Conservation (phyloP, 768 basidiomycete genomes). For the Tephrocybe sp. region DNA sequence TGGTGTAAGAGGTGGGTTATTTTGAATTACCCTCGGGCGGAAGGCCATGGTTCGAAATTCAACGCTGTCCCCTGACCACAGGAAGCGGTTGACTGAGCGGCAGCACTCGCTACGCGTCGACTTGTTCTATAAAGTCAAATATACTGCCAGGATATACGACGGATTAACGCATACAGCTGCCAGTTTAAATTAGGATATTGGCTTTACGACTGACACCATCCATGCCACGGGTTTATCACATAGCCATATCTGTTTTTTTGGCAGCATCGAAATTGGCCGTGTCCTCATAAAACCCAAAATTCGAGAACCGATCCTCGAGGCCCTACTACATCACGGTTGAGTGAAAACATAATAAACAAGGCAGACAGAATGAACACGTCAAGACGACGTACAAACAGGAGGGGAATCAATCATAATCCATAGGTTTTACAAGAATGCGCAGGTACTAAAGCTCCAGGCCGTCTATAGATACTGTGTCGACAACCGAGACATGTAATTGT, state of each 20-base stretch:
- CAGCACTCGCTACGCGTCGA: too few relatives aligned
- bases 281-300: neutral
- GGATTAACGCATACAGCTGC: neutral
- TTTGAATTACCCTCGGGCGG: neutral
- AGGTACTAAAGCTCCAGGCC: neutral
- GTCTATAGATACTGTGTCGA: neutral
- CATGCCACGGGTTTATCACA: neutral
- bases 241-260: neutral
- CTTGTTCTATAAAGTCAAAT: too few relatives aligned
- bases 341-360: neutral
- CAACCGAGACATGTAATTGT: constrained; percentile 1
- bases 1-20: neutral
- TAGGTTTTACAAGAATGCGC: neutral
- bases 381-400: constrained; percentile 2
- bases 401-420: neutral
- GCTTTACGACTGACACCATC: too few relatives aligned
- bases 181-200: neutral
- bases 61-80: too few relatives aligned
- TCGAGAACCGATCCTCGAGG: constrained; percentile 10
- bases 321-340: neutral
- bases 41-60: too few relatives aligned
- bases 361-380: neutral
- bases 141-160: too few relatives aligned
- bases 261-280: neutral
- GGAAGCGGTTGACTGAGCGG: too few relatives aligned